Percentiles rank a stretch among this genome's conserved stretches.
phyloP scores from a whole-genome alignment of 2,329 filamentous ascomycete species.

The Endothia cerciana region DNA sequence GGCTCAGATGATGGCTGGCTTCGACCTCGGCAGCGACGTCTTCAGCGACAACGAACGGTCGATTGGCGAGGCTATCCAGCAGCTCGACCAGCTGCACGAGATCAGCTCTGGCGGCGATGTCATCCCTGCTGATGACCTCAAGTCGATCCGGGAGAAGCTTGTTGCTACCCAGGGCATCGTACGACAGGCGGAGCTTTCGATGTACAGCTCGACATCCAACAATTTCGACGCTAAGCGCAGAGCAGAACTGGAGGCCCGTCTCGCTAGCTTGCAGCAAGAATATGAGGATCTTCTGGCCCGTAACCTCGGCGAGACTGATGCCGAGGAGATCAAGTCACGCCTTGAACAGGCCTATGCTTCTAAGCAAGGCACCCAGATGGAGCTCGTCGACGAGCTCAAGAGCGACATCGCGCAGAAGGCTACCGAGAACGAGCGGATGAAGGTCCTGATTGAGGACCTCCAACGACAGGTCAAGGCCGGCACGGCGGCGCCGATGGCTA shows the following conservation, averaged over 20 bases:
- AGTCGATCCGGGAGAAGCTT: slow-evolving; percentile 75
- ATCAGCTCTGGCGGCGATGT: slow-evolving; percentile 76
- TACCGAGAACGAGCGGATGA: slow-evolving; percentile 81
- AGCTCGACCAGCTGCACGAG: slow-evolving; percentile 78
- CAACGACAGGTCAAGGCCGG: slow-evolving; percentile 73
- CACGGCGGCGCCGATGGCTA: slow-evolving; percentile 63
- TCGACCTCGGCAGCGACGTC: slow-evolving; percentile 89
- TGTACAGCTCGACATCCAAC: slow-evolving; percentile 70
- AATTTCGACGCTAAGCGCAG: slow-evolving; percentile 69
- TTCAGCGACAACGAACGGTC: slow-evolving; percentile 92
- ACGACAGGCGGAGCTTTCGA: slow-evolving; percentile 85
- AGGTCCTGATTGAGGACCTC: slow-evolving; percentile 78
- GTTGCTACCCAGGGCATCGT: slow-evolving; percentile 91
- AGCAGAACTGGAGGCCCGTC: slow-evolving; percentile 75
- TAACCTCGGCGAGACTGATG: slow-evolving; percentile 77
- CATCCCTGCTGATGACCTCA: slow-evolving; percentile 80
- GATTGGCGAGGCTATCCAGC: slow-evolving; percentile 81
- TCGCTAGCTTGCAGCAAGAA: slow-evolving; percentile 75
- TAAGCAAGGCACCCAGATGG: slow-evolving; percentile 72
- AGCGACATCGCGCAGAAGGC: slow-evolving; percentile 75
- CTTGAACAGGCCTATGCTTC: slow-evolving; percentile 77
- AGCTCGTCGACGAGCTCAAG: slow-evolving; percentile 77
- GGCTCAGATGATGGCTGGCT: slow-evolving; percentile 99
- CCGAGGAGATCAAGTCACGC: slow-evolving; percentile 80
- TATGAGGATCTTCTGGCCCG: slow-evolving; percentile 82